phyloP scores from a whole-genome alignment of 164 flowering plant genomes.

The Magnolia officinalis region DNA sequence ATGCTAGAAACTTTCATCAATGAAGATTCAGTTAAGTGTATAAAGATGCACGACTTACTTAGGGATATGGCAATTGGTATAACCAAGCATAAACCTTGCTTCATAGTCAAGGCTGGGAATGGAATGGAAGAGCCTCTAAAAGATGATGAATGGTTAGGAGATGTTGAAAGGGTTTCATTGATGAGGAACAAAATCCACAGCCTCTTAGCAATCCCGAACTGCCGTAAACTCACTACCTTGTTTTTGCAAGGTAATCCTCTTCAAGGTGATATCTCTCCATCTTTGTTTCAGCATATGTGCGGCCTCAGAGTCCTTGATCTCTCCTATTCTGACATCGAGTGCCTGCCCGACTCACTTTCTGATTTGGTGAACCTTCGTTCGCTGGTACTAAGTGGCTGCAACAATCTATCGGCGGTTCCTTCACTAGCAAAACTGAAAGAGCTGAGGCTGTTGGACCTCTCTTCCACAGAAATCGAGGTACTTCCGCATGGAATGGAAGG shows the following conservation, averaged over 20 bases:
- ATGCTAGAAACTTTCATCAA: neutral
- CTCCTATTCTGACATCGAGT: neutral
- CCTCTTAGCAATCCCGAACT: neutral
- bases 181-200: neutral
- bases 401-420: neutral
- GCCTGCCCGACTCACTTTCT: neutral
- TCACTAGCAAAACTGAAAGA: conserved; percentile 2
- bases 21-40: neutral
- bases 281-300: neutral
- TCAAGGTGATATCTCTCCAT: neutral
- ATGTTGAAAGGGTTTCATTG: neutral
- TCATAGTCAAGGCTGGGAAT: neutral
- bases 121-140: neutral
- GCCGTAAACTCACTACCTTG: neutral
- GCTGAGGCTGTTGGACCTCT: conserved; percentile 3
- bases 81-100: neutral
- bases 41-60: neutral
- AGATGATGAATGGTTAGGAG: neutral
- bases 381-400: neutral
- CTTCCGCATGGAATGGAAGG: neutral
- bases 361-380: neutral
- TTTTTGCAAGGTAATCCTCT: neutral
- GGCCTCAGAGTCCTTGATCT: neutral
- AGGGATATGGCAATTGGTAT: neutral
- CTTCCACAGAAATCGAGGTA: neutral